Conservation (phyloP, 805 yeast genomes). For the Metschnikowia vanudenii region DNA sequence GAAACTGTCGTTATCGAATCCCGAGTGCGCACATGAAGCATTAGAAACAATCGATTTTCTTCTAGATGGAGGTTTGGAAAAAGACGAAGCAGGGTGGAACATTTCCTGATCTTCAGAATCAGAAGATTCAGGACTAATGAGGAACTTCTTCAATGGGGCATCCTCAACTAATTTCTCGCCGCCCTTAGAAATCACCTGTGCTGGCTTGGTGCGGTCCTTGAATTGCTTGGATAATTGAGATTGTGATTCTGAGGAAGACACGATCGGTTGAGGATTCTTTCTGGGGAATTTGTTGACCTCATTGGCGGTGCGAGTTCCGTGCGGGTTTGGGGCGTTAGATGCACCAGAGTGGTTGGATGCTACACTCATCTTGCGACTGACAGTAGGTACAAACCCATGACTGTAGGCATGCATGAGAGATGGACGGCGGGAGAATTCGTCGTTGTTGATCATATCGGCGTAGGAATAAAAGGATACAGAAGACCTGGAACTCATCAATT, state of each 20-base stretch:
- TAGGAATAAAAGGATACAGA: slow-evolving; percentile 63
- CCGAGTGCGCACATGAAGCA: slow-evolving; percentile 7
- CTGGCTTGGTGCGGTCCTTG: slow-evolving; percentile 6
- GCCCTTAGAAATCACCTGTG: not conserved
- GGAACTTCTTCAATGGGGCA: slow-evolving; percentile 15
- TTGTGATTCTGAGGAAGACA: slow-evolving; percentile 8
- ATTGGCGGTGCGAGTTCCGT: slow-evolving; percentile 5
- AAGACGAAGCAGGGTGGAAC: slow-evolving; percentile 7
- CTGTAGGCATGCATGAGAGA: slow-evolving; percentile 41
- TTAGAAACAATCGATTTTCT: slow-evolving; percentile 20
- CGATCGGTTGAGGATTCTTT: slow-evolving; percentile 9
- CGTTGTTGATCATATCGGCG: slow-evolving; percentile 75
- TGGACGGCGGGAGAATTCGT: slow-evolving; percentile 66
- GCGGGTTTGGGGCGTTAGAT: not conserved
- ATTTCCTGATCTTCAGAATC: slow-evolving; percentile 23
- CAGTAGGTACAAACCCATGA: slow-evolving; percentile 34
- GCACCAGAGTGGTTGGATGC: slow-evolving; percentile 16
- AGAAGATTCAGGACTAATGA: slow-evolving; percentile 28
- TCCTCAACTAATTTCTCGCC: not conserved
- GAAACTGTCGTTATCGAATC: slow-evolving; percentile 36
- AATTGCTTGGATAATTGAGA: slow-evolving; percentile 29
- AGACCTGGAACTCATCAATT: slow-evolving; percentile 34
- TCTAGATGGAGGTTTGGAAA: slow-evolving; percentile 9
- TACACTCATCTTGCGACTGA: slow-evolving; percentile 22
- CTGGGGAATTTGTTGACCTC: slow-evolving; percentile 14